Evolutionary conservation across 2,329 filamentous ascomycete species (phyloP).

Genomic region (Venturiaceae sp.): DNA sequence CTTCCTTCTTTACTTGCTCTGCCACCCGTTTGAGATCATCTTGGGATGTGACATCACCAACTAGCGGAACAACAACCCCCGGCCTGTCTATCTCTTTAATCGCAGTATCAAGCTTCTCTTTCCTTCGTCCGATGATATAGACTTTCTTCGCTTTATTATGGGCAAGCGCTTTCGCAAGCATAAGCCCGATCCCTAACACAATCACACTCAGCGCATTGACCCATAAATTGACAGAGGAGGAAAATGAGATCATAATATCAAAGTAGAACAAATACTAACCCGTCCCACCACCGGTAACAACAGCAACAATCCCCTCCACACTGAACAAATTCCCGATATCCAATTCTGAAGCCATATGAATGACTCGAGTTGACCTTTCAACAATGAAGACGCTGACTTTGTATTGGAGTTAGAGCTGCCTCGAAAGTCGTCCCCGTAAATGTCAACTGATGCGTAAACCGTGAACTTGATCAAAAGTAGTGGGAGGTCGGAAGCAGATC

Average conservation of each 20-base stretch:
- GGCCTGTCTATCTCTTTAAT: constrained; percentile 19
- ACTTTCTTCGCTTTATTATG: constrained; percentile 31
- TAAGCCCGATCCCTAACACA: constrained; percentile 20
- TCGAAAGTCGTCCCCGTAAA: no score
- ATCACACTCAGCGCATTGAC: background rate
- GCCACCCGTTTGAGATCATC: constrained; percentile 30
- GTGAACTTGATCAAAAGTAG: no score
- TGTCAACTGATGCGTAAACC: no score
- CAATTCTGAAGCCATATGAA: background rate
- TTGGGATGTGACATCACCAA: constrained; percentile 33
- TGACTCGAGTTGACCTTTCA: background rate
- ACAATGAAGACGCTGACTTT: background rate
- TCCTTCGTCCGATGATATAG: constrained; percentile 34
- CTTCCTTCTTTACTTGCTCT: constrained; percentile 29
- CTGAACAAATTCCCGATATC: constrained; percentile 31
- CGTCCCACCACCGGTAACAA: constrained; percentile 43
- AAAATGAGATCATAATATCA: background rate
- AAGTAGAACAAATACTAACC: constrained; percentile 12
- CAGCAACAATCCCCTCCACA: constrained; percentile 41
- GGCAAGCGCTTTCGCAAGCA: constrained; percentile 30
- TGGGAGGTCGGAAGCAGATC: no score
- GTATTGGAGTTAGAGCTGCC: no score
- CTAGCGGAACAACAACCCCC: constrained; percentile 26
- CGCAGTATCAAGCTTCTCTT: constrained; percentile 30
- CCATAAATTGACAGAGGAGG: background rate